These are phyloP conservation scores for Tirmania nivea DNA, from an alignment of 495 filamentous ascomycete species.

Conservation along the genomic window DNA sequence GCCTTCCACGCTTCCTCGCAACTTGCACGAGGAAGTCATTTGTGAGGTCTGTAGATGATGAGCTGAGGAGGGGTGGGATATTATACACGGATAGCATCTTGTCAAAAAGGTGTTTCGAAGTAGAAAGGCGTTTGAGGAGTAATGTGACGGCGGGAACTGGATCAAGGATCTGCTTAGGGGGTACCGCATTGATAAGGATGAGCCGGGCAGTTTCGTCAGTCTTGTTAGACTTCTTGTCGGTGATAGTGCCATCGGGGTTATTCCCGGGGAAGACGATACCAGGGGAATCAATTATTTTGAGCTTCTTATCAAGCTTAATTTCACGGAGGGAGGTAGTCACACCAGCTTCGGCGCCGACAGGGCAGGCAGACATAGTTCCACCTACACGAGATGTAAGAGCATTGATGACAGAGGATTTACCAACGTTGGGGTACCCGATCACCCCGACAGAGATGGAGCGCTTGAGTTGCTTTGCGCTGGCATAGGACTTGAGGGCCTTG, in stretches of 20 bases:
- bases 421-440: conserved; percentile 92
- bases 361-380: conserved; percentile 45
- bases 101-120: conserved; percentile 43
- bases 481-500: conserved; percentile 74
- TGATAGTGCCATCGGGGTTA: conserved; percentile 12
- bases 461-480: conserved; percentile 64
- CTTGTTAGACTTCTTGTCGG: conserved; percentile 33
- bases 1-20: conserved; percentile 68
- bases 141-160: conserved; percentile 67
- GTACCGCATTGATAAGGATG: conserved; percentile 72
- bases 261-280: conserved; percentile 75
- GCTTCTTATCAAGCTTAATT: conserved; percentile 85
- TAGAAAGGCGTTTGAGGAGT: conserved; percentile 53
- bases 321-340: conserved; percentile 73
- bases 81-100: conserved; percentile 66
- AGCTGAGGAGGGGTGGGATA: conserved; percentile 50
- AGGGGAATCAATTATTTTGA: conserved; percentile 85
- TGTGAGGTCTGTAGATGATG: conserved; percentile 36
- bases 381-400: conserved; percentile 64
- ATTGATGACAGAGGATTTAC: conserved; percentile 95
- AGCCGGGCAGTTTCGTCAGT: conserved; percentile 64
- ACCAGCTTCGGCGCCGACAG: conserved; percentile 78
- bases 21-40: conserved; percentile 92
- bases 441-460: conserved; percentile 79
- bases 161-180: conserved; percentile 83